Evolutionary conservation across 306 rosid genomes (phyloP).

Genomic region (Argentina anserina): DNA sequence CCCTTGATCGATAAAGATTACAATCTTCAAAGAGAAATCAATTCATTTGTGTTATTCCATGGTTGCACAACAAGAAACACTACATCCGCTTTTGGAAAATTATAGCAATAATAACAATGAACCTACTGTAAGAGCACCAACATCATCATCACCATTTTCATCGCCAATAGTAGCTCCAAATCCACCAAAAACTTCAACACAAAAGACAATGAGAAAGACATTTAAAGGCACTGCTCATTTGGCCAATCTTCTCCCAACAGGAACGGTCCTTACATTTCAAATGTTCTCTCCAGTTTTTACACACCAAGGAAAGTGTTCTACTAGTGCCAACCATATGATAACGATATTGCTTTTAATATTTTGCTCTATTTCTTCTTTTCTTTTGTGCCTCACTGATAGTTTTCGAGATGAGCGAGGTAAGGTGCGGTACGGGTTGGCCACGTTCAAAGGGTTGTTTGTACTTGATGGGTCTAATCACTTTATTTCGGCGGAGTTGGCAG

Average conservation of each 20-base stretch:
- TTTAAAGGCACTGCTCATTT: conserved; percentile 70
- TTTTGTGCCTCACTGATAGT: conserved; percentile 66
- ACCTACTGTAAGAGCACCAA: background rate
- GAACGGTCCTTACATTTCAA: conserved; percentile 62
- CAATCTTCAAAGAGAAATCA: background rate
- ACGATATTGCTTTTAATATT: conserved; percentile 47
- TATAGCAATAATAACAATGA: background rate
- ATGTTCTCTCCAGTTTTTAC: conserved; percentile 55
- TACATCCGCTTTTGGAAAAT: conserved; percentile 35
- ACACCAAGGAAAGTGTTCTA: conserved; percentile 53
- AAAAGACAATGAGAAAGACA: conserved; percentile 54
- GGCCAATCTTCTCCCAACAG: conserved; percentile 74
- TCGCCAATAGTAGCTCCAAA: conserved; percentile 7
- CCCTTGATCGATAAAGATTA: background rate
- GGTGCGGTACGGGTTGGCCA: conserved; percentile 67
- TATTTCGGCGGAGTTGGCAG: conserved; percentile 36
- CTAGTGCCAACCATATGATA: conserved; percentile 35
- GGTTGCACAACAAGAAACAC: conserved; percentile 3
- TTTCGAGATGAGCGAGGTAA: conserved; percentile 58
- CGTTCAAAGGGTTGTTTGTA: conserved; percentile 56
- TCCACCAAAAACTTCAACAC: conserved; percentile 46
- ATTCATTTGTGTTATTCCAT: background rate
- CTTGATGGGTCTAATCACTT: conserved; percentile 56
- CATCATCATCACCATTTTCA: background rate
- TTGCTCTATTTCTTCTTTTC: conserved; percentile 51